Evolutionary conservation across 345 rosid genomes (phyloP), one percentile per base, ranked within the genome.

Genomic region (Leavenworthia alabamica): DNA sequence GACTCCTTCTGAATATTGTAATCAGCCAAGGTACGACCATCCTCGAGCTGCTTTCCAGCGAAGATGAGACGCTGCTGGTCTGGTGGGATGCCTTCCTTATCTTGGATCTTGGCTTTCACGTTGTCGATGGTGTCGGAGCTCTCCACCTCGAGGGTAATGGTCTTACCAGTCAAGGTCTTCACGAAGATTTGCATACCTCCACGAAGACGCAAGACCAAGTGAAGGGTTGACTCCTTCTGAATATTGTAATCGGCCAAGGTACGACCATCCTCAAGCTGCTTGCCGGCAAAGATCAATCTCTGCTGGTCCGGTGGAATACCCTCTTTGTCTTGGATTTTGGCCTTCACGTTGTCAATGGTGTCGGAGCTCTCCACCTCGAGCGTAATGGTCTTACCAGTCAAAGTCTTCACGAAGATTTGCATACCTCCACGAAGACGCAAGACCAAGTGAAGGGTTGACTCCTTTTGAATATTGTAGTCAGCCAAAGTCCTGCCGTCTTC

Each of bases 381-480:
- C 0, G 72, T 67, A 35, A 67, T 67, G 0, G 72, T 67, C 10
- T 67, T 67, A 0, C 72, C 72, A 0, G 72, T 67, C 0, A 67
- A 0, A 0, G 72, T 67, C 58, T 67, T 67, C 0, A 67, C 72
- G 2, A 58, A 58, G 1, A 58, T 58, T 2, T 58, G 63, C 63
- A 58, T 58, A 6, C 79, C 79, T 0, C 79, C 79, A 56, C 79
- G 79, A 0, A 75, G 79, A 42, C 79, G 69, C 16, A 75, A 12
- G 17, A 75, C 79, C 53, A 75, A 71, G 35, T 75, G 79, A 6
- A 75, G 75, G 11, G 79, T 75, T 0, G 79, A 75, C 51, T 75
- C 73, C 70, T 75, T 75, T 70, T 75, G 79, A 6, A 75, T 75
- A 27, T 75, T 75, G 60, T 75, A 75, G 17, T 75, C 79, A 0